Evolutionary conservation across 2,329 filamentous ascomycete genomes (phyloP), one percentile per base, ranked within the genome.

Genomic region (Paracoccidioides lutzii): DNA sequence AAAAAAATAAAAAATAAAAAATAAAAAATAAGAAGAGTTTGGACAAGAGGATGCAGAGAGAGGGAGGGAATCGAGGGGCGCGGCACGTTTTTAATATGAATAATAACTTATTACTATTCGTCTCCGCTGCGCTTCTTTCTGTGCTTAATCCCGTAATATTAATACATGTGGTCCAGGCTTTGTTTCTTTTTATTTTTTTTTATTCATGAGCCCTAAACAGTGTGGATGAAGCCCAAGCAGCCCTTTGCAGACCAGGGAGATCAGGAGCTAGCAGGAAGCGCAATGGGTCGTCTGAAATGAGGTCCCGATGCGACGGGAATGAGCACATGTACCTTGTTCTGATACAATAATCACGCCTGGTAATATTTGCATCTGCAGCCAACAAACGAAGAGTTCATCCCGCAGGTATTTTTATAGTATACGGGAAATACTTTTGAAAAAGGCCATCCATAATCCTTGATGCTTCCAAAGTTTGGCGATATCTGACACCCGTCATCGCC

Each of bases 71-170:
- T 8, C 37, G 37, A 30, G 15, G 46, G 45, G 45, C 46, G 46
- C 33, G 33, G 33, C 38, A 37, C 38, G 9, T 37, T 42, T 42
- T 52, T 52, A 52, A 41, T 41, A 40, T 51, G 48, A 30, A 51
- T 51, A 41, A 51, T 51, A 51, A 51, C 22, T 7, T 32, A 10
- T 42, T 30, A 42, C n/a, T 32, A 52, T 52, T 52, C 49, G 38
- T 52, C 49, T 10, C 37, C 49, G 37, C 49, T 52, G 49, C 38
- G 49, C 49, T 52, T 52, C 49, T 52, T 52, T 52, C 49, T 7
- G 38, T 49, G 49, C 22, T 40, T 52, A 30, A 32, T 28, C 2
- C 49, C 2, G 49, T 33, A 52, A 42, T 30, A 41, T 30, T 52
- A 35, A 38, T 49, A 37, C 49, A 40, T 42, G 37, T 38, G 42